A percentile compares a stretch with the other conserved stretches of the same genome.
These are phyloP conservation scores for Mucor irregularis DNA, from an alignment of 371 early-diverging fungal genomes.

Conservation along the genomic window DNA sequence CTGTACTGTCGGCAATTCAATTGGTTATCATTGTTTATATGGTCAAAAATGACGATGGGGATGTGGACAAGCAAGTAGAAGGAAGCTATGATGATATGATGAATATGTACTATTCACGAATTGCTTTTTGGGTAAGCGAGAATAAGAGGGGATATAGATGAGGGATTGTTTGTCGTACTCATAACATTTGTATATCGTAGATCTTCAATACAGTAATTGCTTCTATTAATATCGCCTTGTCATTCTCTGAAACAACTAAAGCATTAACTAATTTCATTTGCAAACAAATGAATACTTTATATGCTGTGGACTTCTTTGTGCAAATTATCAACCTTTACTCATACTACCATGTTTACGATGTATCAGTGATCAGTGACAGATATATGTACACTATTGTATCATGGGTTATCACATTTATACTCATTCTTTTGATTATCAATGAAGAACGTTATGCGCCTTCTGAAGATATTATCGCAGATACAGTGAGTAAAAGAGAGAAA, in stretches of 20 bases:
- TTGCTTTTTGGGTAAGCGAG: constrained; percentile 17
- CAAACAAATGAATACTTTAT: constrained; percentile 34
- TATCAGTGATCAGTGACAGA: neutral
- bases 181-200: neutral
- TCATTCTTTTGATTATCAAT: constrained; percentile 29
- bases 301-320: constrained; percentile 20
- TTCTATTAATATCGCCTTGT: neutral
- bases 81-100: neutral
- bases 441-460: constrained; percentile 36
- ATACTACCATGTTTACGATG: constrained; percentile 19
- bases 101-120: neutral
- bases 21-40: constrained; percentile 1
- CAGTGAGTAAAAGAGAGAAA: constrained; percentile 12
- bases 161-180: no score
- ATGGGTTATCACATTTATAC: constrained; percentile 1
- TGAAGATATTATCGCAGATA: constrained; percentile 31
- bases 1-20: constrained; percentile 3
- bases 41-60: neutral
- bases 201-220: neutral
- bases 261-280: constrained; percentile 30
- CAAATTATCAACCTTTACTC: constrained; percentile 30
- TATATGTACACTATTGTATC: neutral
- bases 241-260: neutral
- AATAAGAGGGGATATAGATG: no score
- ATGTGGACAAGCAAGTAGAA: neutral